Evolutionary conservation across 176 grass and related monocot species (phyloP).

Genomic region (Luzula sylvatica): DNA sequence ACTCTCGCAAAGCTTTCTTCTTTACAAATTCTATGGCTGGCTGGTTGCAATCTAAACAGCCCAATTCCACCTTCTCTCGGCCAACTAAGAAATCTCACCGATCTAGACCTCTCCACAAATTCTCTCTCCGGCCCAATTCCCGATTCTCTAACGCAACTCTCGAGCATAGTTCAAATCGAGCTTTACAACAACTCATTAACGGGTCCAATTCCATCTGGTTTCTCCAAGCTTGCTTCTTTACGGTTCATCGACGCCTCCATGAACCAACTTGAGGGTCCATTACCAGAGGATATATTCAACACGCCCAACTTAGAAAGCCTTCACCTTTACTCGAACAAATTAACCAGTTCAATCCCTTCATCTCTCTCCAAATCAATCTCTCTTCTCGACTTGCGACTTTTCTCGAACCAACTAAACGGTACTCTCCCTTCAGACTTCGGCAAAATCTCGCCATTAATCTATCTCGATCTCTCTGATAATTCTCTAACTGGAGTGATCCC

Average conservation of each 20-base stretch:
- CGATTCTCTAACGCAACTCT: conserved; percentile 17
- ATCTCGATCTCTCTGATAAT: conserved; percentile 58
- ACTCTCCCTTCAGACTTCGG: conserved; percentile 51
- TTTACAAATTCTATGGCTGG: conserved; percentile 63
- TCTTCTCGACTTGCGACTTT: conserved; percentile 60
- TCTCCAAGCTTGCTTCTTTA: conserved; percentile 33
- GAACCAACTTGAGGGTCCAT: conserved; percentile 48
- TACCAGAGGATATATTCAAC: conserved; percentile 70
- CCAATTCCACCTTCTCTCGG: conserved; percentile 64
- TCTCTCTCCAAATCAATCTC: conserved; percentile 19
- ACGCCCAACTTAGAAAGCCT: conserved; percentile 50
- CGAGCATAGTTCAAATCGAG: conserved; percentile 53
- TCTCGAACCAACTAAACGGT: conserved; percentile 50
- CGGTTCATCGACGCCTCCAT: conserved; percentile 39
- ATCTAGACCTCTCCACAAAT: conserved; percentile 72
- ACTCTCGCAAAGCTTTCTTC: conserved; percentile 34
- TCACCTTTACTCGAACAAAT: conserved; percentile 49
- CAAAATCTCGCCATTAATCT: conserved; percentile 38
- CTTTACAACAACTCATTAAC: conserved; percentile 78
- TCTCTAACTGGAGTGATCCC: conserved; percentile 67
- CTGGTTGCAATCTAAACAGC: conserved; percentile 46
- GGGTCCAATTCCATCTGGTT: conserved; percentile 37
- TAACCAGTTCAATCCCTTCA: conserved; percentile 38
- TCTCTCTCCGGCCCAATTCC: conserved; percentile 47
- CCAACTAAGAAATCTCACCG: conserved; percentile 37